Percentiles rank a stretch among this genome's conserved stretches.
Conservation (phyloP, 768 basidiomycete genomes). For the Grammothele lineata region DNA sequence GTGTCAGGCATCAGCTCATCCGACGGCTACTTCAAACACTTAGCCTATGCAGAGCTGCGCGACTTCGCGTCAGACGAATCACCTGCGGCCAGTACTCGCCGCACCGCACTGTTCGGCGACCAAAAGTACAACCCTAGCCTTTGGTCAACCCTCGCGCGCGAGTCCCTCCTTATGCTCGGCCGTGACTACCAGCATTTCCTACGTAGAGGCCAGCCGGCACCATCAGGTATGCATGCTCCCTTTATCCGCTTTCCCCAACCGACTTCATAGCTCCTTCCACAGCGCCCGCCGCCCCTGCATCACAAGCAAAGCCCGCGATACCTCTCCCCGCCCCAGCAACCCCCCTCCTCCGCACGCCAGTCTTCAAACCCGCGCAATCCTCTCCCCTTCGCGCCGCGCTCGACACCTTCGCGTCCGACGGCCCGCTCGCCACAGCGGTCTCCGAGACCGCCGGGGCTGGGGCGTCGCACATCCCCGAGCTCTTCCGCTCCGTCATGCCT, state of each 20-base stretch:
- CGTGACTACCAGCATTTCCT: slow-evolving; percentile 65
- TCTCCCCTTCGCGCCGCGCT: slow-evolving; percentile 54
- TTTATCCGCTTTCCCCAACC: too few relatives aligned
- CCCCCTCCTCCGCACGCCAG: slow-evolving; percentile 33
- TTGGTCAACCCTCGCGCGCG: slow-evolving; percentile 59
- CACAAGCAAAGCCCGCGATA: slow-evolving; percentile 31
- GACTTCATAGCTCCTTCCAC: too few relatives aligned
- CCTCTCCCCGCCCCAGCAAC: slow-evolving; percentile 34
- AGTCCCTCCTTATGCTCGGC: slow-evolving; percentile 58
- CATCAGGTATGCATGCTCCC: slow-evolving; percentile 23
- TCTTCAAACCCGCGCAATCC: slow-evolving; percentile 40
- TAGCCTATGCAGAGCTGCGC: slow-evolving; percentile 63
- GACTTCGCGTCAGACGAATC: slow-evolving; percentile 44
- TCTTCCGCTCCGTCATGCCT: slow-evolving; percentile 40
- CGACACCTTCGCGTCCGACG: slow-evolving; percentile 57
- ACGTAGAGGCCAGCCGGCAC: slow-evolving; percentile 46
- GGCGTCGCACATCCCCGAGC: slow-evolving; percentile 43
- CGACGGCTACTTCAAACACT: slow-evolving; percentile 50
- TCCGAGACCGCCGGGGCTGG: slow-evolving; percentile 47
- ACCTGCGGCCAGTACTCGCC: slow-evolving; percentile 36
- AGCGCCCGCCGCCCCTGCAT: slow-evolving; percentile 26
- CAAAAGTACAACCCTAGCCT: slow-evolving; percentile 60
- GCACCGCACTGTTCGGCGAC: slow-evolving; percentile 61
- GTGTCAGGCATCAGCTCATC: slow-evolving; percentile 61
- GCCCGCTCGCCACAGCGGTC: slow-evolving; percentile 33